A percentile compares a stretch with the other conserved stretches of the same genome.
Conservation (phyloP, 2,329 filamentous ascomycete genomes). For the Aspergillus aculeatus region DNA sequence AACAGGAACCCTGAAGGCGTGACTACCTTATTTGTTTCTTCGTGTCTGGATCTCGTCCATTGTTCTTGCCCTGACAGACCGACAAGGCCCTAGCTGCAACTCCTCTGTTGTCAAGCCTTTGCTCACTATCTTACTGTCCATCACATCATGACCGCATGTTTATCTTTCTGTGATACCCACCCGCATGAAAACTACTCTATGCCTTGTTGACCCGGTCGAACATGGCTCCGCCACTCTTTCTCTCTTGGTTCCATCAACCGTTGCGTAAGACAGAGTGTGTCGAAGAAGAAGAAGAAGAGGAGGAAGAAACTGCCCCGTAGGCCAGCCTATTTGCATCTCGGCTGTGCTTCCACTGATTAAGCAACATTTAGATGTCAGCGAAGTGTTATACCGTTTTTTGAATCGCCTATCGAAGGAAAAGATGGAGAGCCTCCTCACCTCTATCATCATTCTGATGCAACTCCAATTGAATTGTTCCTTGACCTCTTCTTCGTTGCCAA, state of each 20-base stretch:
- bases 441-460: constrained; percentile 50
- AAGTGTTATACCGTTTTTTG: constrained; percentile 33
- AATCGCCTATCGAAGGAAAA: constrained; percentile 33
- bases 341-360: constrained; percentile 4
- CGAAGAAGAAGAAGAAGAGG: not conserved
- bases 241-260: constrained; percentile 32
- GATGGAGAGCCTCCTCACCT: constrained; percentile 32
- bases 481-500: constrained; percentile 65
- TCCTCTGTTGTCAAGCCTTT: not conserved
- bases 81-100: not conserved
- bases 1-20: constrained; percentile 15
- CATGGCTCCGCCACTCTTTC: constrained; percentile 31
- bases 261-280: constrained; percentile 18
- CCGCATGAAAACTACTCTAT: not conserved
- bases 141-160: not conserved
- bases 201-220: constrained; percentile 10
- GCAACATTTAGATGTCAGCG: constrained; percentile 11
- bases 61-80: not conserved
- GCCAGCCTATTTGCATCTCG: constrained; percentile 11
- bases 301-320: constrained; percentile 19
- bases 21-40: not conserved
- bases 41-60: not conserved
- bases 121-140: not conserved
- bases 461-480: constrained; percentile 58
- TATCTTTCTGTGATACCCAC: not conserved